phyloP scores from a whole-genome alignment of 2,329 filamentous ascomycete species.

The Exophiala alcalophila region DNA sequence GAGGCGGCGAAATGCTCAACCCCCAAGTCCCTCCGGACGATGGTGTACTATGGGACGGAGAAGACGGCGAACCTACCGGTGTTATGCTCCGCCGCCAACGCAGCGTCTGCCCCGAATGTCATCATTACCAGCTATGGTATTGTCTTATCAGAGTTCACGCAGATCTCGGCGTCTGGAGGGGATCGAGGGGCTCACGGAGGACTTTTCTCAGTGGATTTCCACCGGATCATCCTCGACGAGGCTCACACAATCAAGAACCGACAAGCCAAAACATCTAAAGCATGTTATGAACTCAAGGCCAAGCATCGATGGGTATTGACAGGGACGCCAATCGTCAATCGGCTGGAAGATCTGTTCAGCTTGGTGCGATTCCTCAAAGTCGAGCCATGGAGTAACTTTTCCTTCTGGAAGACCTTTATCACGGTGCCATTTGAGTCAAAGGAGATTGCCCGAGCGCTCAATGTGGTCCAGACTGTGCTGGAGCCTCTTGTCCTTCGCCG shows the following conservation, averaged over 20 bases:
- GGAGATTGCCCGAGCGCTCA: constrained; percentile 86
- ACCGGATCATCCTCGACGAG: constrained; percentile 92
- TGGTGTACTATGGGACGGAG: constrained; percentile 90
- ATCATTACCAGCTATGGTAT: constrained; percentile 95
- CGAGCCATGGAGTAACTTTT: constrained; percentile 98
- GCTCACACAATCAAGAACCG: constrained; percentile 90
- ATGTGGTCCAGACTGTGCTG: constrained; percentile 94
- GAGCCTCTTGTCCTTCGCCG: constrained; percentile 92
- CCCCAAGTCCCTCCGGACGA: constrained; percentile 73
- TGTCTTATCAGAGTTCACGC: constrained; percentile 82
- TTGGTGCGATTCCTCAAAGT: constrained; percentile 88
- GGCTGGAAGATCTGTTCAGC: constrained; percentile 90
- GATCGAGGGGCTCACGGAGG: constrained; percentile 65
- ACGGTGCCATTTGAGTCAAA: constrained; percentile 95
- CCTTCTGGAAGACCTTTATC: constrained; percentile 98
- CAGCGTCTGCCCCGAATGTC: constrained; percentile 74
- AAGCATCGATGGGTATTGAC: constrained; percentile 90
- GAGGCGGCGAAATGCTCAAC: constrained; percentile 89
- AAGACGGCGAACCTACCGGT: constrained; percentile 75
- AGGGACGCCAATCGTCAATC: constrained; percentile 94
- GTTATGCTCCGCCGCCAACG: constrained; percentile 73
- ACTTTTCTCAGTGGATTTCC: constrained; percentile 90
- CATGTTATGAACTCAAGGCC: constrained; percentile 85
- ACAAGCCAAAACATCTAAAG: constrained; percentile 88
- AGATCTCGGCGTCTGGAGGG: constrained; percentile 65